Evolutionary conservation across 2,329 filamentous ascomycete species (phyloP).

Genomic region (Ophiosphaerella narmari): DNA sequence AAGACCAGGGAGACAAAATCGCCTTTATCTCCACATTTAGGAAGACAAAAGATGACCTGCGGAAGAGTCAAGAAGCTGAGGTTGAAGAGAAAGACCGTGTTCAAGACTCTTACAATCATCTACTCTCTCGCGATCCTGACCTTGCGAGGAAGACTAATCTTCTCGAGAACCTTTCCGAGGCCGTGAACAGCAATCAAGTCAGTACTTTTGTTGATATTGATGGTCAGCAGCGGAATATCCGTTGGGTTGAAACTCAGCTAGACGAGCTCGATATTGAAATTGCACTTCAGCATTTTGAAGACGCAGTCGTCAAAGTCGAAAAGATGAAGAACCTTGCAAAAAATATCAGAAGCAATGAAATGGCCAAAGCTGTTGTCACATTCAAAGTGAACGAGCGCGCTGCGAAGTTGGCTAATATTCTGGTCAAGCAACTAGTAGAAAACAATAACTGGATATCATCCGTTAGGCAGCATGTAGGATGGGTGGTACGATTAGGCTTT

Average conservation of each 20-base stretch:
- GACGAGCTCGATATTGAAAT: slow-evolving; percentile 97
- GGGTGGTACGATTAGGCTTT: slow-evolving; percentile 84
- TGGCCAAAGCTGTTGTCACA: slow-evolving; percentile 50
- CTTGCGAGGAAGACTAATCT: slow-evolving; percentile 79
- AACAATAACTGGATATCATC: slow-evolving; percentile 73
- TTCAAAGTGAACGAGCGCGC: slow-evolving; percentile 89
- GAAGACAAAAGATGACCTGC: slow-evolving; percentile 89
- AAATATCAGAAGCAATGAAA: slow-evolving; percentile 65
- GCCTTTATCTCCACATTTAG: slow-evolving; percentile 85
- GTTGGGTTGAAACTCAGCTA: slow-evolving; percentile 93
- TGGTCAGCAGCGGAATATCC: slow-evolving; percentile 92
- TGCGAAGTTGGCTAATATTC: slow-evolving; percentile 59
- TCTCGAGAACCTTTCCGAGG: slow-evolving; percentile 71
- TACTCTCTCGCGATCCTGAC: slow-evolving; percentile 76
- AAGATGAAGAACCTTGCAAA: slow-evolving; percentile 75
- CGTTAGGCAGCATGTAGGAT: slow-evolving; percentile 79
- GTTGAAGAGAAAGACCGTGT: slow-evolving; percentile 85
- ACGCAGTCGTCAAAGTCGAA: slow-evolving; percentile 81
- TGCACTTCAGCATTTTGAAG: slow-evolving; percentile 85
- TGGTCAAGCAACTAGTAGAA: slow-evolving; percentile 70
- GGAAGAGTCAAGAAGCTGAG: slow-evolving; percentile 82
- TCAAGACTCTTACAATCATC: slow-evolving; percentile 83
- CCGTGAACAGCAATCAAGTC: slow-evolving; percentile 70
- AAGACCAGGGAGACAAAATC: slow-evolving; percentile 77
- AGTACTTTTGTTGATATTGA: slow-evolving; percentile 91